Percentiles rank a stretch among this genome's conserved stretches.
These are phyloP conservation scores for Dianthus caryophyllus DNA, from an alignment of 148 eudicot species.

Conservation along the genomic window DNA sequence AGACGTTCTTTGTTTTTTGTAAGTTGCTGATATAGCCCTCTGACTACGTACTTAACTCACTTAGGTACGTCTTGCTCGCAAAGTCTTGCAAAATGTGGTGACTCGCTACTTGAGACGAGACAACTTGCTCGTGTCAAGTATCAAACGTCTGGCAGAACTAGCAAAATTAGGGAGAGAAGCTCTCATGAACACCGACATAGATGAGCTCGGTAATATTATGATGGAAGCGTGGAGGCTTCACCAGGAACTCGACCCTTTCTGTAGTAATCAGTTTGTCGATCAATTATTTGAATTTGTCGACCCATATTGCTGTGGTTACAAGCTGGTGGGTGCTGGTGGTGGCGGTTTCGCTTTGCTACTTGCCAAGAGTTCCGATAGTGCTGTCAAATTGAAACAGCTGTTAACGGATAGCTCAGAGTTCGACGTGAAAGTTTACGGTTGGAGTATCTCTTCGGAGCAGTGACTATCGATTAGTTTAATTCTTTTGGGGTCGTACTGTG, in stretches of 20 bases:
- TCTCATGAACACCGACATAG: conserved; percentile 77
- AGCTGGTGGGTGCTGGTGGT: conserved; percentile 99
- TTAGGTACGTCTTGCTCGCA: conserved; percentile 92
- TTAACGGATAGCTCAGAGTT: conserved; percentile 44
- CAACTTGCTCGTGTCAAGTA: conserved; percentile 81
- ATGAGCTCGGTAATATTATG: conserved; percentile 72
- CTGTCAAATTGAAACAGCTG: conserved; percentile 45
- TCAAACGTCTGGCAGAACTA: conserved; percentile 87
- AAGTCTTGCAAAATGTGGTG: conserved; percentile 90
- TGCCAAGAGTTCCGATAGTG: conserved; percentile 57
- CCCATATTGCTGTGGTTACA: conserved; percentile 76
- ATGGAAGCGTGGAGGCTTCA: conserved; percentile 93
- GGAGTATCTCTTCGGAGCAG: conserved; percentile 48
- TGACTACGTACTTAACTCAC: not conserved
- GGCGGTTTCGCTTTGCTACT: conserved; percentile 93
- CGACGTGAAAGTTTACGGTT: conserved; percentile 65
- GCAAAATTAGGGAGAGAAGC: conserved; percentile 92
- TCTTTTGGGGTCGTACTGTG: not conserved
- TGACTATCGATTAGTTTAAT: not conserved
- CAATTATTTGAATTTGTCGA: conserved; percentile 62
- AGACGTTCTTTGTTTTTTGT: not conserved
- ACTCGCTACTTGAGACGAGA: conserved; percentile 79
- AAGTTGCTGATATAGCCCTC: not conserved
- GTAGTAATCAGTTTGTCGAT: conserved; percentile 86
- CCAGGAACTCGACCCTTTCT: conserved; percentile 92